These are phyloP conservation scores for Mycena olivaceomarginata DNA, from an alignment of 768 basidiomycete genomes.

Conservation along the genomic window DNA sequence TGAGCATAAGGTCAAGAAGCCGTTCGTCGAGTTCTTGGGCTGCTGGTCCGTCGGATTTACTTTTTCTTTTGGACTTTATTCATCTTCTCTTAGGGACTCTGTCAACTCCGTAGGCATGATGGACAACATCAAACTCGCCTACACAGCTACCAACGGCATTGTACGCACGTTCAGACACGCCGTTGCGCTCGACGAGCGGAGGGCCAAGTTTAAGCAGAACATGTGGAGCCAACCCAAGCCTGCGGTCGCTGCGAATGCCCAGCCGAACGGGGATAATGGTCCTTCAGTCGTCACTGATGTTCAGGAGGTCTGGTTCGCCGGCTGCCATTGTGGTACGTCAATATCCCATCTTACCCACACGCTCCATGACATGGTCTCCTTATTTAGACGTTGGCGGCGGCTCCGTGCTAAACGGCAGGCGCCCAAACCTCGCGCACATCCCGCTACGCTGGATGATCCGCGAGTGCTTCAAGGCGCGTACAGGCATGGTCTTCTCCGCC, in stretches of 20 bases:
- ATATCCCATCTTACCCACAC: constrained; percentile 13
- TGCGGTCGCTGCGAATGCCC: constrained; percentile 3
- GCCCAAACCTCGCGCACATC: constrained; percentile 34
- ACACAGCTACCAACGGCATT: constrained; percentile 30
- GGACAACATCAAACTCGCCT: constrained; percentile 20
- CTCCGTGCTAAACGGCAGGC: constrained; percentile 29
- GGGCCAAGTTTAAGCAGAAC: constrained; percentile 31
- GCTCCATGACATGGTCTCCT: constrained; percentile 5
- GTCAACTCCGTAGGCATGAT: constrained; percentile 34
- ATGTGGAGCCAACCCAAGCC: constrained; percentile 25
- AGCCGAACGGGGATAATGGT: constrained; percentile 5
- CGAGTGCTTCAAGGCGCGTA: constrained; percentile 35
- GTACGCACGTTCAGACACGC: constrained; percentile 32
- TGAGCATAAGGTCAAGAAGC: constrained; percentile 15
- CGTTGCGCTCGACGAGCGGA: constrained; percentile 33
- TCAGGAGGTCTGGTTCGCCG: constrained; percentile 35
- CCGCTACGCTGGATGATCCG: constrained; percentile 32
- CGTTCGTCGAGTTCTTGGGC: constrained; percentile 32
- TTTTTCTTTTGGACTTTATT: constrained; percentile 6
- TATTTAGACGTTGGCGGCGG: constrained; percentile 30
- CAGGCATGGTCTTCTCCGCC: constrained; percentile 30
- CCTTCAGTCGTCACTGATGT: constrained; percentile 33
- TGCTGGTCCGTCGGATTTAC: constrained; percentile 27
- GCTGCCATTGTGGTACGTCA: constrained; percentile 34
- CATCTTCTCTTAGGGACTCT: constrained; percentile 30